Evolutionary conservation across 2,329 filamentous ascomycete genomes (phyloP).

Genomic region (Pseudogymnoascus sp.): DNA sequence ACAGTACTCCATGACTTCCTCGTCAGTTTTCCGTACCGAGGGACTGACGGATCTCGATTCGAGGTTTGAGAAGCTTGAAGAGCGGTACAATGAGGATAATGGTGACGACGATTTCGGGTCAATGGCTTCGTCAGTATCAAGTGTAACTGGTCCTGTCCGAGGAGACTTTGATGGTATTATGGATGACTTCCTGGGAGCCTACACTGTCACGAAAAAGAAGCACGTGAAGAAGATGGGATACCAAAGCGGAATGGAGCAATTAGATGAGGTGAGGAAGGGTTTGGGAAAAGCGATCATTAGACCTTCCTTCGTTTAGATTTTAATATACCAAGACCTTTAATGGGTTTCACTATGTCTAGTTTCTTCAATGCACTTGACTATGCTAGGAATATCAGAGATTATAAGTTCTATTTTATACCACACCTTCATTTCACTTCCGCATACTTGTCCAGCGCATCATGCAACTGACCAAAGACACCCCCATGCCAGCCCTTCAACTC

Average conservation of each 20-base stretch:
- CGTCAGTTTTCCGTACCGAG: slow-evolving; percentile 78
- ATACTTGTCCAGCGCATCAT: slow-evolving; percentile 15
- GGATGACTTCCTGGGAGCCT: slow-evolving; percentile 80
- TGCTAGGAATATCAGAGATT: no score
- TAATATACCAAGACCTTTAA: not conserved
- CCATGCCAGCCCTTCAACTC: slow-evolving; percentile 14
- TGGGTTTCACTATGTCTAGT: not conserved
- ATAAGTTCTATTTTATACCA: not conserved
- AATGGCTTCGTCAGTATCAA: slow-evolving; percentile 58
- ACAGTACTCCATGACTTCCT: slow-evolving; percentile 86
- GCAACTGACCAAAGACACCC: slow-evolving; percentile 13
- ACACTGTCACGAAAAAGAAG: slow-evolving; percentile 65
- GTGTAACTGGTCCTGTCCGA: slow-evolving; percentile 59
- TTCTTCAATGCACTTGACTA: not conserved
- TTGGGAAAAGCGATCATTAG: slow-evolving; percentile 67
- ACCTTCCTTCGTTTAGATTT: slow-evolving; percentile 10
- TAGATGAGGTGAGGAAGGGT: slow-evolving; percentile 79
- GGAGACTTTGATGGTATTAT: slow-evolving; percentile 82
- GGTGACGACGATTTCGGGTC: slow-evolving; percentile 56
- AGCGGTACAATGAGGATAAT: slow-evolving; percentile 62
- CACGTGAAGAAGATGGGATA: slow-evolving; percentile 72
- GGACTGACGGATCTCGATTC: slow-evolving; percentile 78
- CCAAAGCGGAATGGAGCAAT: slow-evolving; percentile 74
- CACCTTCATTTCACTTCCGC: slow-evolving; percentile 4
- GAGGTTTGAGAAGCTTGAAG: slow-evolving; percentile 85